Evolutionary conservation across 2,329 filamentous ascomycete genomes (phyloP).

Genomic region (Dactylonectria macrodidyma): DNA sequence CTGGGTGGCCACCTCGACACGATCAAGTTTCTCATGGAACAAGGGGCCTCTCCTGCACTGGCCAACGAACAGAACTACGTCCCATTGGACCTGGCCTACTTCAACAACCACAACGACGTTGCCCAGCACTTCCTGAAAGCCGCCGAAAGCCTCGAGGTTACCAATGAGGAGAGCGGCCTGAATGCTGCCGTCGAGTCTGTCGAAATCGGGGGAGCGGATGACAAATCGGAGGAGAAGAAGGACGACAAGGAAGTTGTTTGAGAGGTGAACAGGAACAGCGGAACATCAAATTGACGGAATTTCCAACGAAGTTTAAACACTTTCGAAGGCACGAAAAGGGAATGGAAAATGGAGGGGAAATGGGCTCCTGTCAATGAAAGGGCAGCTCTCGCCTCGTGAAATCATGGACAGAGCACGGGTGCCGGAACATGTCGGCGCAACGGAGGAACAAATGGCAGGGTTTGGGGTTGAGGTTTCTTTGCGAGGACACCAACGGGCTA

Average conservation of each 20-base stretch:
- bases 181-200: slow-evolving; percentile 56
- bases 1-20: slow-evolving; percentile 88
- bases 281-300: no score
- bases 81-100: slow-evolving; percentile 80
- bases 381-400: not conserved
- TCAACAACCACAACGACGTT: slow-evolving; percentile 77
- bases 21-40: slow-evolving; percentile 82
- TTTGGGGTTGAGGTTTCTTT: not conserved
- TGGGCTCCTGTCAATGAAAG: not conserved
- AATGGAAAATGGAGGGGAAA: not conserved
- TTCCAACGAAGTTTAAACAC: not conserved
- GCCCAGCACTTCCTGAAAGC: slow-evolving; percentile 73
- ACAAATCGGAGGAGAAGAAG: slow-evolving; percentile 42
- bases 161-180: slow-evolving; percentile 62
- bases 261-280: not conserved
- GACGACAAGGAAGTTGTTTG: slow-evolving; percentile 37
- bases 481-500: not conserved
- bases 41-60: slow-evolving; percentile 82
- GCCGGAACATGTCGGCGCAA: not conserved
- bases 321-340: not conserved
- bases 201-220: slow-evolving; percentile 55
- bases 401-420: not conserved
- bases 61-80: slow-evolving; percentile 90
- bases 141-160: slow-evolving; percentile 62
- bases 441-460: not conserved